Evolutionary conservation across 108 stramenopile species (phyloP), one percentile per base, ranked within the genome.

Genomic region (Nitzschia sp.): DNA sequence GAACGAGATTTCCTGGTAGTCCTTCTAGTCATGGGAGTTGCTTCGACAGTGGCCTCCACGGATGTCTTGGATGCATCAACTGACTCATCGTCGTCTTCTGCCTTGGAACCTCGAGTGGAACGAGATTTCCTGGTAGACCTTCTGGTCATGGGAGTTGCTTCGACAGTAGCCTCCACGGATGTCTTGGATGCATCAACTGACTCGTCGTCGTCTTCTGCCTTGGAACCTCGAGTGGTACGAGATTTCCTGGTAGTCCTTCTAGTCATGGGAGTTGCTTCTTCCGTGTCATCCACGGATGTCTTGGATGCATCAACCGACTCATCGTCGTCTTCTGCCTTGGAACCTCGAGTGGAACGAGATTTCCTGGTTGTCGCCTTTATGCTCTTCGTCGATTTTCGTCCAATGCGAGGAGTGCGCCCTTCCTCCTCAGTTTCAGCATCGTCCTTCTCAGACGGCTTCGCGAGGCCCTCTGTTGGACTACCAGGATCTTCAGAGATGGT

Each of bases 1-100:
- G 19, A 20, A 17, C 22, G 17, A 50, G 17, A 6, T 2, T 54
- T 54, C 20, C 53, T 17, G 1, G 53, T 54, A 0, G 20, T 3
- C 10, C 53, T 54, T 22, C 25, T 54, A 1, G 53, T 17, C 6
- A 1, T 54, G 6, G 29, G 29, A 34, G 29, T 34, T 34, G 29
- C 29, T 34, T 34, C 29, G 5, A 3, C 29, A 1, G 1, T 34
- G 29, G 29, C 1, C 29, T 34, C 29, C 5, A 34, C 29, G 29
- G 29, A 5, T 5, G 29, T 5, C 1, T 3, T 34, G 5, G 29
- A 34, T 34, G 53, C 3, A 8, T 20, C n/a, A 9, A 22, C 53
- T 0, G 53, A 24, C 21, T 54, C 25, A 24, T 54, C 53, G 53
- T 54, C 53, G 17, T 54, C 53, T 54, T 54, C 53, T 3, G 15